A percentile compares a stretch with the other conserved stretches of the same genome.
Conservation (phyloP, 2,329 filamentous ascomycete genomes). For the Pestalotiopsis sp. region DNA sequence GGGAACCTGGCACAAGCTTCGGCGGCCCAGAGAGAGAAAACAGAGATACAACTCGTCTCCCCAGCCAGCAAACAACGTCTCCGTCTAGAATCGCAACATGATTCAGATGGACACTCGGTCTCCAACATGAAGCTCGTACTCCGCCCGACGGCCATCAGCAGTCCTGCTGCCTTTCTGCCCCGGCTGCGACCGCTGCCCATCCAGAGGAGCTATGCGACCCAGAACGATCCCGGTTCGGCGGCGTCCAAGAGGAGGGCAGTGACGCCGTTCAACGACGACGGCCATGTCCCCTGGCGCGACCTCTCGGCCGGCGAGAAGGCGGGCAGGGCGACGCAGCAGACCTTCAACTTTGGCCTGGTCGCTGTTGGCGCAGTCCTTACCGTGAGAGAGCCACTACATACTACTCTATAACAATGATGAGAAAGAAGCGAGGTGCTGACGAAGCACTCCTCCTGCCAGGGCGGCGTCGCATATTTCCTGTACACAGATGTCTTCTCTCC, state of each 20-base stretch:
- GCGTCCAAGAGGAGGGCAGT: conserved; percentile 62
- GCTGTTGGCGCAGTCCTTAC: conserved; percentile 74
- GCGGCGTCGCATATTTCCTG: conserved; percentile 74
- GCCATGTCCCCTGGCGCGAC: conserved; percentile 76
- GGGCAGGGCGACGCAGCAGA: conserved; percentile 83
- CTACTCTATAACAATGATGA: not conserved
- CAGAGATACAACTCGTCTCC: not conserved
- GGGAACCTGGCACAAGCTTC: not conserved
- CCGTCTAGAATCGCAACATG: not conserved
- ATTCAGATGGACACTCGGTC: conserved; percentile 33
- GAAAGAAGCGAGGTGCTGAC: not conserved
- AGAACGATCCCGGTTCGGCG: conserved; percentile 42
- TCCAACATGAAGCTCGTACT: conserved; percentile 47
- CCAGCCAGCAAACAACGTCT: not conserved
- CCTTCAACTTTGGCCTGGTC: conserved; percentile 82
- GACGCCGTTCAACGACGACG: conserved; percentile 84
- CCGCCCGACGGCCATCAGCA: conserved; percentile 37
- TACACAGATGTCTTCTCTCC: conserved; percentile 82
- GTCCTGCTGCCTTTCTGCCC: conserved; percentile 21
- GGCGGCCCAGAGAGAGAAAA: not conserved
- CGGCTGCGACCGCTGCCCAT: conserved; percentile 37
- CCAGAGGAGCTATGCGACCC: conserved; percentile 59
- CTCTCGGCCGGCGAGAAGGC: conserved; percentile 77
- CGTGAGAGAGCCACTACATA: not conserved
- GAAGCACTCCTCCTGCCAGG: conserved; percentile 45